Evolutionary conservation across 208 protist genomes (phyloP).

Genomic region (Leishmania lainsoni): DNA sequence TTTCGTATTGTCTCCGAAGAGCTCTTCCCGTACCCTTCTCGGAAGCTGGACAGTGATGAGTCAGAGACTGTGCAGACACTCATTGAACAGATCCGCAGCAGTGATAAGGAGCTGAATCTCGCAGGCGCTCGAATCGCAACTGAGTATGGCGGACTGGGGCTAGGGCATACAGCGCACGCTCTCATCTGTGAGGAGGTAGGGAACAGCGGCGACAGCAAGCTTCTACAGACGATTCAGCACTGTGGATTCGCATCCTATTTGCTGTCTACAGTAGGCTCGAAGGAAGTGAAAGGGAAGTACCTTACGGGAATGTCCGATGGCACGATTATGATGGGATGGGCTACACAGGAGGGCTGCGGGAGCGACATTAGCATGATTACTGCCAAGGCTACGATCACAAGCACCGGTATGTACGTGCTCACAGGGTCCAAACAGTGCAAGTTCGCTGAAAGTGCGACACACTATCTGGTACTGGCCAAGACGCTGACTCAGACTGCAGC

Average conservation of each 20-base stretch:
- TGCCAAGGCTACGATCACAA: slow-evolving; percentile 32
- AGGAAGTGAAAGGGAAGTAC: slow-evolving; percentile 84
- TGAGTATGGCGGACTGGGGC: slow-evolving; percentile 84
- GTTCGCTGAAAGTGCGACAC: slow-evolving; percentile 60
- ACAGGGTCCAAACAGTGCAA: slow-evolving; percentile 68
- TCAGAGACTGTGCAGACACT: slow-evolving; percentile 76
- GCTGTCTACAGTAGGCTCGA: slow-evolving; percentile 65
- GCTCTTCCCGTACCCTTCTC: slow-evolving; percentile 80
- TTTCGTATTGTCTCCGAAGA: slow-evolving; percentile 72
- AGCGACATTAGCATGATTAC: slow-evolving; percentile 89
- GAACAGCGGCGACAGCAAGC: slow-evolving; percentile 45
- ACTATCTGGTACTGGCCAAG: slow-evolving; percentile 86
- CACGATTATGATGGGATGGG: slow-evolving; percentile 78
- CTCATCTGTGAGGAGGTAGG: slow-evolving; percentile 83
- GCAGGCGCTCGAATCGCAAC: slow-evolving; percentile 71
- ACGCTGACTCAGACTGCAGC: slow-evolving; percentile 66
- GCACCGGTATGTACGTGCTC: slow-evolving; percentile 44
- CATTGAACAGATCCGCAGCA: slow-evolving; percentile 75
- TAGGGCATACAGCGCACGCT: slow-evolving; percentile 79
- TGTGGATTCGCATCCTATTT: slow-evolving; percentile 68
- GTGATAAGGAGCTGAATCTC: slow-evolving; percentile 60
- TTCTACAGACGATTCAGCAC: slow-evolving; percentile 68
- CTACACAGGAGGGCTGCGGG: slow-evolving; percentile 62
- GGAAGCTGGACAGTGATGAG: slow-evolving; percentile 76
- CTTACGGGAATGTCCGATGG: slow-evolving; percentile 89